These are phyloP conservation scores for Phoma sp. DNA, from an alignment of 2,329 filamentous ascomycete species.

Conservation along the genomic window DNA sequence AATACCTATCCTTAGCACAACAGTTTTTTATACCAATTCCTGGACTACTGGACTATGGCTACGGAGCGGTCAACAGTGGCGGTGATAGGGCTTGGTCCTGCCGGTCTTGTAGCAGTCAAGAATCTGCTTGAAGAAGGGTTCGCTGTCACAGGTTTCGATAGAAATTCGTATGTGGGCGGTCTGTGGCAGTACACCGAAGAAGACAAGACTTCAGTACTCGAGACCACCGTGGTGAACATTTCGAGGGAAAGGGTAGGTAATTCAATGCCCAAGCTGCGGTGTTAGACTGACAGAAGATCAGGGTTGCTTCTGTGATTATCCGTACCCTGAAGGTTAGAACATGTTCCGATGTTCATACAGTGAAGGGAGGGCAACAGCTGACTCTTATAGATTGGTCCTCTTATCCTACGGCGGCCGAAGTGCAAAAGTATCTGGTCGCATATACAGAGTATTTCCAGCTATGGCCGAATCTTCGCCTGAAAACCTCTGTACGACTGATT, in stretches of 20 bases:
- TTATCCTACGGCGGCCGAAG: conserved; percentile 28
- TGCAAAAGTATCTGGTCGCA: conserved; percentile 29
- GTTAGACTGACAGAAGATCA: background rate
- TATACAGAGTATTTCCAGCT: conserved; percentile 31
- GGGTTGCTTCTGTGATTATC: conserved; percentile 34
- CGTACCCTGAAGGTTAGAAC: conserved; percentile 21
- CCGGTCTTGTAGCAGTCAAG: conserved; percentile 2
- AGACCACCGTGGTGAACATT: conserved; percentile 29
- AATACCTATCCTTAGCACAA: background rate
- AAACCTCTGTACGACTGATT: conserved; percentile 19
- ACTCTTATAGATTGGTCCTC: conserved; percentile 16
- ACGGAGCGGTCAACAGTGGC: background rate
- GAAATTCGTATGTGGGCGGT: conserved; percentile 30
- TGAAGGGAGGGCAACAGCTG: background rate
- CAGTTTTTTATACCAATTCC: background rate
- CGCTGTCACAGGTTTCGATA: conserved; percentile 29
- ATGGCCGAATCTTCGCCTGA: conserved; percentile 20
- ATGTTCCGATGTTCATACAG: background rate
- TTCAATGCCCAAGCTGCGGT: background rate
- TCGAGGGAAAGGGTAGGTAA: conserved; percentile 28
- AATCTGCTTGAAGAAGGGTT: conserved; percentile 33
- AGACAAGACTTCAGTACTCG: conserved; percentile 31
- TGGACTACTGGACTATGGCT: background rate
- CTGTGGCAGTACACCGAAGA: conserved; percentile 31
- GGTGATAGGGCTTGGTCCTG: conserved; percentile 4